Evolutionary conservation across 192 early-diverging fungal genomes (phyloP).

Genomic region (Rhizophagus sp.): DNA sequence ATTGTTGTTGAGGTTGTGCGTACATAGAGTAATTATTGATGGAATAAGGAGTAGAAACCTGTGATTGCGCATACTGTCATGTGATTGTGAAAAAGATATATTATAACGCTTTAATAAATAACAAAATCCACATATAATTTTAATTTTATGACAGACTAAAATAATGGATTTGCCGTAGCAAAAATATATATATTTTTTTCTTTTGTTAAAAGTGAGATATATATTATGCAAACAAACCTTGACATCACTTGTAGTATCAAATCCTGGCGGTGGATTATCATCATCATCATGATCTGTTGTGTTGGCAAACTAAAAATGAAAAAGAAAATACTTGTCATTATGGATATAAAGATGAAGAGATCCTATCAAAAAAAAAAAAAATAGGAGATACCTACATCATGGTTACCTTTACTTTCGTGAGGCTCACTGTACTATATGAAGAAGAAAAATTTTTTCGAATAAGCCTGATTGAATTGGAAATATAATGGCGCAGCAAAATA

Average conservation of each 20-base stretch:
- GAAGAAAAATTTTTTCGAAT: constrained; percentile 32
- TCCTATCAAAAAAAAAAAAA: too few species aligned
- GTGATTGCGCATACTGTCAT: neutral
- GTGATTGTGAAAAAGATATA: neutral
- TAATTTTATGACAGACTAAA: too few species aligned
- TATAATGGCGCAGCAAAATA: constrained; percentile 6
- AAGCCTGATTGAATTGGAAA: too few species aligned
- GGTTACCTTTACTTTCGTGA: constrained; percentile 41
- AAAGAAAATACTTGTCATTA: too few species aligned
- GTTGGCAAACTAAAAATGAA: constrained; percentile 27
- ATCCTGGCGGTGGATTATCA: constrained; percentile 27
- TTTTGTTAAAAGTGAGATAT: too few species aligned
- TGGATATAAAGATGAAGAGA: too few species aligned
- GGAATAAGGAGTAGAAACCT: neutral
- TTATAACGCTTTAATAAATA: neutral
- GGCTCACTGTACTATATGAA: constrained; percentile 34
- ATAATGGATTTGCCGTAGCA: too few species aligned
- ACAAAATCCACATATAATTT: neutral
- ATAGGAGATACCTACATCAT: constrained; percentile 33
- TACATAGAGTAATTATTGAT: constrained; percentile 16
- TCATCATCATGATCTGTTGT: constrained; percentile 26
- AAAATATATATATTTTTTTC: too few species aligned
- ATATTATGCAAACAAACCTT: neutral
- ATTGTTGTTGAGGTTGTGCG: constrained; percentile 11
- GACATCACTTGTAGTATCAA: constrained; percentile 10